phyloP scores from a whole-genome alignment of 2,329 filamentous ascomycete species.

The Apiospora marii region DNA sequence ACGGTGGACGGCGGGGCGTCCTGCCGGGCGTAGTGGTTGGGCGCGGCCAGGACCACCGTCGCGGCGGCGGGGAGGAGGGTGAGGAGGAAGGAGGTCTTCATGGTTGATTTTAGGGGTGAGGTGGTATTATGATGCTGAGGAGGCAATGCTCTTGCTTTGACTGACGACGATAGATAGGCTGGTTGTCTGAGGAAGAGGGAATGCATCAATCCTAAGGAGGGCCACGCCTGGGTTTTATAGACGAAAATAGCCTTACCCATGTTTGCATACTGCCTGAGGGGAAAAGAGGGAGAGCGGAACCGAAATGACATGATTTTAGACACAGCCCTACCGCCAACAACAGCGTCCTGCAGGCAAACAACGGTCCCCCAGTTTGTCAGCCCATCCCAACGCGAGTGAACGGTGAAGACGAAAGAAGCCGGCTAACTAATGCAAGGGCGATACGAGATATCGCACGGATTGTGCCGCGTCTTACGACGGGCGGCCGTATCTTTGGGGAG shows the following conservation, averaged over 20 bases:
- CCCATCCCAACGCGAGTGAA: neutral
- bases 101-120: neutral
- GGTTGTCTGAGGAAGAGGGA: neutral
- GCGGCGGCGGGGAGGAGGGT: constrained; percentile 5
- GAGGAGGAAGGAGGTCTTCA: constrained; percentile 23
- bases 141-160: neutral
- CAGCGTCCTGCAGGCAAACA: neutral
- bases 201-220: neutral
- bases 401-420: neutral
- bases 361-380: neutral
- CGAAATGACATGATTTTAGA: neutral
- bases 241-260: no score
- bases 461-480: neutral
- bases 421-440: neutral
- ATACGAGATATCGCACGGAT: neutral
- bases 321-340: neutral
- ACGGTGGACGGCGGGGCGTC: constrained; percentile 1
- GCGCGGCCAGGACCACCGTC: neutral
- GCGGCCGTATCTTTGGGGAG: neutral
- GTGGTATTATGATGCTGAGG: neutral
- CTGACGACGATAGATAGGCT: neutral
- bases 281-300: neutral
- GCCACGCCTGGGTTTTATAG: neutral
- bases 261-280: neutral
- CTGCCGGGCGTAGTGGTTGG: constrained; percentile 16